Conservation (phyloP, 352 stramenopile species). For the Phytopythium litorale region DNA sequence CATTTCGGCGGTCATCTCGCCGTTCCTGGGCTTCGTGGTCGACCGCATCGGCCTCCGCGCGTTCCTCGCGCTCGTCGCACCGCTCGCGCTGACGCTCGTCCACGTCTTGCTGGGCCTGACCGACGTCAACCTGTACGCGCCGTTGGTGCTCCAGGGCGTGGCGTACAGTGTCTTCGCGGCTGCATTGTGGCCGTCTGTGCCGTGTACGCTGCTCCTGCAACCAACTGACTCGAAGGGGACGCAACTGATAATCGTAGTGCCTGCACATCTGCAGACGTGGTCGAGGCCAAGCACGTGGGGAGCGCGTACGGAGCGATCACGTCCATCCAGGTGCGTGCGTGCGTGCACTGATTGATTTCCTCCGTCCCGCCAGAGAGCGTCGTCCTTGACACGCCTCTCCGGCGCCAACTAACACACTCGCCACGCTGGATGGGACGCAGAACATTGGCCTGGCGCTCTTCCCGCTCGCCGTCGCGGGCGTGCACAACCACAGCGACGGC, state of each 20-base stretch:
- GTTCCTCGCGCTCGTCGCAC: conserved; percentile 72
- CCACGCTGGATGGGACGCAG: conserved; percentile 20
- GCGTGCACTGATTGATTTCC: neutral
- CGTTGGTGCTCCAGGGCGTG: conserved; percentile 88
- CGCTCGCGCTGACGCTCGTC: conserved; percentile 73
- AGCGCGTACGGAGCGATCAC: conserved; percentile 93
- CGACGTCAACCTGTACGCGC: conserved; percentile 68
- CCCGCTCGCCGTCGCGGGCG: conserved; percentile 64
- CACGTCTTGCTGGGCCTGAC: conserved; percentile 85
- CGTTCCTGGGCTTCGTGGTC: conserved; percentile 89
- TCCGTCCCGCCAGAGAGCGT: neutral
- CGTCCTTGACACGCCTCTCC: neutral
- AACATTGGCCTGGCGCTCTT: conserved; percentile 83
- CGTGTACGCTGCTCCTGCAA: conserved; percentile 32
- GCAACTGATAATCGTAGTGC: neutral
- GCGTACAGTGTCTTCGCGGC: conserved; percentile 92
- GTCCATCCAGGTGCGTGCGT: conserved; percentile 76
- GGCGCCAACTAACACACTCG: neutral
- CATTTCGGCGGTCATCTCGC: conserved; percentile 86
- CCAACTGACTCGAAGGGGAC: neutral
- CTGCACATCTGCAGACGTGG: conserved; percentile 47
- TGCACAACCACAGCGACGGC: conserved; percentile 62
- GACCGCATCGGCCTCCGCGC: conserved; percentile 86
- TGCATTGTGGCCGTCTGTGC: conserved; percentile 91
- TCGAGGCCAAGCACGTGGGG: conserved; percentile 84